phyloP scores from a whole-genome alignment of 2,329 filamentous ascomycete genomes.

The Capronia americana region DNA sequence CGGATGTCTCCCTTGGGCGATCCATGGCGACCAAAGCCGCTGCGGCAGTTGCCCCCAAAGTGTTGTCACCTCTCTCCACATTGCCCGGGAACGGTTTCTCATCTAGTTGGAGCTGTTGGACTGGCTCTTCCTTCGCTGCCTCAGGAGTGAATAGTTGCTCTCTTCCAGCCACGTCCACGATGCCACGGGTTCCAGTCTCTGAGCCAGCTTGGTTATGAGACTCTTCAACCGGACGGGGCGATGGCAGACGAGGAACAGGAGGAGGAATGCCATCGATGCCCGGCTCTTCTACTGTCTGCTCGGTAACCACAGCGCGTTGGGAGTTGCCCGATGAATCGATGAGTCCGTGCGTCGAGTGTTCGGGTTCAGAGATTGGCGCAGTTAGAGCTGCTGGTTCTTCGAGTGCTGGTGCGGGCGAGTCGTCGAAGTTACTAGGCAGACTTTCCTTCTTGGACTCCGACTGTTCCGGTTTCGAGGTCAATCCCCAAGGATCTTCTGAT shows the following conservation, averaged over 20 bases:
- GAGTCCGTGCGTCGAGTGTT: not conserved
- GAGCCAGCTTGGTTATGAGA: not conserved
- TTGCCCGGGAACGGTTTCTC: not conserved
- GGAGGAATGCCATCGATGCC: not conserved
- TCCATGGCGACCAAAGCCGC: not conserved
- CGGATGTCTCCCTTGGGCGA: not conserved
- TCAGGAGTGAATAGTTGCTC: not conserved
- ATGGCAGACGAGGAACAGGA: not conserved
- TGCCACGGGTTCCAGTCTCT: not conserved
- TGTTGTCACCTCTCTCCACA: not conserved
- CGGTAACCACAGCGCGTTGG: not conserved
- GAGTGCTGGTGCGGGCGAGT: constrained; percentile 4
- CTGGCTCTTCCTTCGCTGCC: not conserved
- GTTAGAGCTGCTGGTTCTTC: not conserved
- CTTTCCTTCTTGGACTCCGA: constrained; percentile 27
- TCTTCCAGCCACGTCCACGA: not conserved
- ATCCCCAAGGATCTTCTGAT: constrained; percentile 18
- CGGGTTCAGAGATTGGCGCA: not conserved
- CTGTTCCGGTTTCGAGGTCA: constrained; percentile 26
- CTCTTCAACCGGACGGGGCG: not conserved
- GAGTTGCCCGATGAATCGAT: not conserved
- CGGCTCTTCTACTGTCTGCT: constrained; percentile 6
- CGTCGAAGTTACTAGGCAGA: constrained; percentile 15
- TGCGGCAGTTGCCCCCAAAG: not conserved
- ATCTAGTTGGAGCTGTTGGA: not conserved